These are phyloP conservation scores for Alternaria gaisen DNA, from an alignment of 2,329 filamentous ascomycete genomes.

Conservation along the genomic window DNA sequence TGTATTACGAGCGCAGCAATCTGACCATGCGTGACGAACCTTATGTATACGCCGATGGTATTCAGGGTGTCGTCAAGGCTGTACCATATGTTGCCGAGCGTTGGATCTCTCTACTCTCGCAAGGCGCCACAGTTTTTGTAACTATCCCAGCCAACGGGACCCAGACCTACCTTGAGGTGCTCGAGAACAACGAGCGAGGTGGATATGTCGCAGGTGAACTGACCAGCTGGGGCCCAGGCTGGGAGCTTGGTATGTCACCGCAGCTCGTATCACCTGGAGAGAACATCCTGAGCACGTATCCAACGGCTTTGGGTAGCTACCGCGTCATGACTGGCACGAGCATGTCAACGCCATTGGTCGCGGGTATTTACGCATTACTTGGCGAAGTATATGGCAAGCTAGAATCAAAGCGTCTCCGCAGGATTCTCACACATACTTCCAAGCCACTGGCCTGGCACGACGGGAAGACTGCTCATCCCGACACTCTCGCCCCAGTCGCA, in stretches of 20 bases:
- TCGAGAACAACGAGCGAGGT: slow-evolving; percentile 24
- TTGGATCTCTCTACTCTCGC: slow-evolving; percentile 23
- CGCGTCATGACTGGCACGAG: slow-evolving; percentile 65
- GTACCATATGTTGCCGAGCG: slow-evolving; percentile 19
- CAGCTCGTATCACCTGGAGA: slow-evolving; percentile 66
- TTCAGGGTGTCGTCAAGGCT: slow-evolving; percentile 18
- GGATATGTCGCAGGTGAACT: slow-evolving; percentile 16
- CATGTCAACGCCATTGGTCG: slow-evolving; percentile 54
- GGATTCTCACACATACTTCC: slow-evolving; percentile 24
- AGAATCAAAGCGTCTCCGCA: slow-evolving; percentile 20
- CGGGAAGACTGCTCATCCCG: slow-evolving; percentile 11
- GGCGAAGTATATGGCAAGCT: slow-evolving; percentile 28
- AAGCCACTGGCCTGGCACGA: slow-evolving; percentile 30
- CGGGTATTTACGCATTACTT: slow-evolving; percentile 28
- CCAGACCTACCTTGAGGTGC: slow-evolving; percentile 17
- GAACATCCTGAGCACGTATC: slow-evolving; percentile 66
- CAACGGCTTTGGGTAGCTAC: slow-evolving; percentile 57
- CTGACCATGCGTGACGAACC: slow-evolving; percentile 27
- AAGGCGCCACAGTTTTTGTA: slow-evolving; percentile 21
- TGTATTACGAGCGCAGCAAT: slow-evolving; percentile 22
- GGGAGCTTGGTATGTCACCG: slow-evolving; percentile 66
- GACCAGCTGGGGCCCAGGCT: slow-evolving; percentile 68
- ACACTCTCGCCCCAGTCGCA: slow-evolving; percentile 27
- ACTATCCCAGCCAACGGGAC: slow-evolving; percentile 22
- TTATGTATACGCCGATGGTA: slow-evolving; percentile 24